Conservation (phyloP, 2,329 filamentous ascomycete species). For the Fusarium armeniacum region DNA sequence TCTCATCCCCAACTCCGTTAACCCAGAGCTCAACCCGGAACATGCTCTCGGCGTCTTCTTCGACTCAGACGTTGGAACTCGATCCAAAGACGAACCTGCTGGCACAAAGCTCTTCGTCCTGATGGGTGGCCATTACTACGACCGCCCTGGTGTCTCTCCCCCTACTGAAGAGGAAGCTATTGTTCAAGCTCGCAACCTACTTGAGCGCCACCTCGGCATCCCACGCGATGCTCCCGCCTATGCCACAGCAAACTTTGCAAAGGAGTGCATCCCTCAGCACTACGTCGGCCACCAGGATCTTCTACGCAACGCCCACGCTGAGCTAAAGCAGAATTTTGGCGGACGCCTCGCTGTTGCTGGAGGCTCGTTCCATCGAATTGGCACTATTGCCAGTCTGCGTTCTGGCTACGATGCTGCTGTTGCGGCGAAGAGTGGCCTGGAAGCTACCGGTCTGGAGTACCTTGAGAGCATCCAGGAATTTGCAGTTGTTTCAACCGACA, state of each 20-base stretch:
- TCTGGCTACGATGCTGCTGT: constrained; percentile 55
- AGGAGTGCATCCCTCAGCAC: constrained; percentile 92
- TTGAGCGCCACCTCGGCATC: constrained; percentile 82
- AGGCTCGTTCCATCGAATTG: constrained; percentile 67
- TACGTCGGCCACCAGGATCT: constrained; percentile 79
- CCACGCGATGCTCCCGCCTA: constrained; percentile 68
- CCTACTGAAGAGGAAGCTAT: constrained; percentile 77
- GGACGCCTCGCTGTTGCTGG: constrained; percentile 75
- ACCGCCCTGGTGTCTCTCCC: constrained; percentile 57
- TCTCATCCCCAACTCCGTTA: constrained; percentile 82
- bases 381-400: constrained; percentile 66
- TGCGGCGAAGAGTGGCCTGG: constrained; percentile 42
- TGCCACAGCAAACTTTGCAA: constrained; percentile 69
- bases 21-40: constrained; percentile 81
- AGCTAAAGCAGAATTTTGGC: constrained; percentile 69
- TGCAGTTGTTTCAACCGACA: constrained; percentile 43
- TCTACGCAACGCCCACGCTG: constrained; percentile 69
- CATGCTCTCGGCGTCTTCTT: constrained; percentile 92
- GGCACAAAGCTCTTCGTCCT: constrained; percentile 95
- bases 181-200: constrained; percentile 75
- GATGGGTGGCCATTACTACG: constrained; percentile 92
- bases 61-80: constrained; percentile 73
- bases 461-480: constrained; percentile 45
- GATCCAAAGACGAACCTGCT: constrained; percentile 65
- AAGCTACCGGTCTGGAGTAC: constrained; percentile 52